Evolutionary conservation across 345 rosid genomes (phyloP).

Genomic region (Mangifera indica): DNA sequence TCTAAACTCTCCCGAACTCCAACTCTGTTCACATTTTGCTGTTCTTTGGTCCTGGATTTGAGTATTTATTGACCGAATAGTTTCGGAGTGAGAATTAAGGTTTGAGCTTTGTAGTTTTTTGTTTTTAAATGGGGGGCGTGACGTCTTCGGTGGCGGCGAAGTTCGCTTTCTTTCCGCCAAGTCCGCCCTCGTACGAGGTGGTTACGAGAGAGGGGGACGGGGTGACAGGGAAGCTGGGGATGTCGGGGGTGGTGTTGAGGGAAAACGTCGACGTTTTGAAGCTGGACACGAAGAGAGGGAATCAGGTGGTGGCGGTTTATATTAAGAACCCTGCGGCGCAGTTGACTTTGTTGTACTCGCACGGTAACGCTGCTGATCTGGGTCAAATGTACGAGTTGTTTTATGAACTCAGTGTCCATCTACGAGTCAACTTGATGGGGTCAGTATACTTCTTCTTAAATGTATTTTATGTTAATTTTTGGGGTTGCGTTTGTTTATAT

Average conservation of each 20-base stretch:
- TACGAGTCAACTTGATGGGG: slow-evolving; percentile 91
- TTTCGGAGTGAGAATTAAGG: background rate
- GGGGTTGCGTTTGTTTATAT: background rate
- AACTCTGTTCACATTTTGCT: background rate
- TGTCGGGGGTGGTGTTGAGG: slow-evolving; percentile 53
- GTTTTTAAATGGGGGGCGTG: slow-evolving; percentile 68
- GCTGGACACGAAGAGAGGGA: slow-evolving; percentile 76
- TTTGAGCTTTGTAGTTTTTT: background rate
- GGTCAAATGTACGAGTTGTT: slow-evolving; percentile 88
- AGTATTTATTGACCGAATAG: background rate
- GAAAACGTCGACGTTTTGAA: slow-evolving; percentile 66
- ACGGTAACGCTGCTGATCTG: slow-evolving; percentile 97
- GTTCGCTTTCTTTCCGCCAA: slow-evolving; percentile 95
- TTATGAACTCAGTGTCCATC: slow-evolving; percentile 67
- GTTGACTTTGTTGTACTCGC: slow-evolving; percentile 76
- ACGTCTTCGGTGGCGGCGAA: slow-evolving; percentile 93
- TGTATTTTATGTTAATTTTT: background rate
- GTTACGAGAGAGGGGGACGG: slow-evolving; percentile 36
- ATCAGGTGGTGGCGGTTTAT: slow-evolving; percentile 74
- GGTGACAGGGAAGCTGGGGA: slow-evolving; percentile 49
- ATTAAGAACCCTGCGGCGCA: slow-evolving; percentile 74
- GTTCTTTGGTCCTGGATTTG: background rate
- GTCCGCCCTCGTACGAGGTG: slow-evolving; percentile 77
- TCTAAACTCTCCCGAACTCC: slow-evolving; percentile 12
- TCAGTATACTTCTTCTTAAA: slow-evolving; percentile 22